Evolutionary conservation across 139 green algal species (phyloP), one percentile per base, ranked within the genome.

Genomic region (Chlamydomonas sp.): DNA sequence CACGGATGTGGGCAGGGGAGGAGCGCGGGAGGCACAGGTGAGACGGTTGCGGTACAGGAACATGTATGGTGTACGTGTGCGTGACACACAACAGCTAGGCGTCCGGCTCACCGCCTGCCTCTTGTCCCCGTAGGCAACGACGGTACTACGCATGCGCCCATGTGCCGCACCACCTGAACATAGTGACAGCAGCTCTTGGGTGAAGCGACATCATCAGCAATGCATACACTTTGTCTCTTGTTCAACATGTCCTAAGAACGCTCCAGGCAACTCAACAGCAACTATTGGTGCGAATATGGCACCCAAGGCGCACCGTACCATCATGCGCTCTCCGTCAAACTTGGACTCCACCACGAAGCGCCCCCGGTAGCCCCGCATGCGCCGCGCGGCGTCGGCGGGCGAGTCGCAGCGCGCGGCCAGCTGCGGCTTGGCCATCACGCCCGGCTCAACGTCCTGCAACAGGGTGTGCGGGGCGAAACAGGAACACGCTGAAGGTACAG

Each of bases 321-420:
- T 85, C 73, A 92, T 79, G 9, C 91, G 58, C 77, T 93, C 86
- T 0, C 96, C 96, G 84, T 98, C 96, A 85, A 98, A 94, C 86
- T 98, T 98, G 63, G 92, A 92, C 85, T 99, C 96, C 58, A 94
- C 83, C 60, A 97, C 85, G 78, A 98, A 98, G 2, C 62, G 61
- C 77, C 31, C 31, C 31, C 31, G 31, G 31, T 86, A 79, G 60
- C 80, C 85, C 7, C 91, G 74, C 88, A 96, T 90, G 14, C 72
- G 62, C 71, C 77, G 77, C 49, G 91, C 91, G 10, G 91, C 91
- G 74, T 83, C 86, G 68, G 91, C 83, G 9, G 78, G 73, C 18
- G 81, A 87, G 77, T 86, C 82, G 64, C 78, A 91, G 49, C 75
- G 72, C 18, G 74, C 68, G 1, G 93, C 95, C 76, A 97, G 91